Conservation (phyloP, 257 asterid species). For the Petunia secreta region DNA sequence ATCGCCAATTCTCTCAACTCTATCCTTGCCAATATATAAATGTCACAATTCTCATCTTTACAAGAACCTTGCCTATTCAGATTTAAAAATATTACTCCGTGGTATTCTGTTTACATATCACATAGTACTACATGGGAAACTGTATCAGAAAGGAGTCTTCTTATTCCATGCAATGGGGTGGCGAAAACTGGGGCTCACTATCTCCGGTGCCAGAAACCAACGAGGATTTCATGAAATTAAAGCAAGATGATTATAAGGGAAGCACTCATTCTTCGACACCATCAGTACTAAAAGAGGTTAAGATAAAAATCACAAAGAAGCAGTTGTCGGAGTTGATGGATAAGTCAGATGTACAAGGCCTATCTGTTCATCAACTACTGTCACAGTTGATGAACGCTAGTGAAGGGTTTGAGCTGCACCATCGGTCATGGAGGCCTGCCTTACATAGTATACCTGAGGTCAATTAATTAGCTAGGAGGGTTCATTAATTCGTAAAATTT, state of each 20-base stretch:
- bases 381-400: slow-evolving; percentile 35
- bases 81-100: neutral
- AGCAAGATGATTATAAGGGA: neutral
- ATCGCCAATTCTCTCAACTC: neutral
- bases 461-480: neutral
- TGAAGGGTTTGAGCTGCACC: slow-evolving; percentile 32
- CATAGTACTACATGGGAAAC: slow-evolving; percentile 53
- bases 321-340: slow-evolving; percentile 51
- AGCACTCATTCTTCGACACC: neutral
- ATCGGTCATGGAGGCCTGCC: slow-evolving; percentile 50
- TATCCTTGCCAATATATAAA: neutral
- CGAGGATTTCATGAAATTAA: neutral
- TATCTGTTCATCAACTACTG: slow-evolving; percentile 46
- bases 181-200: slow-evolving; percentile 68
- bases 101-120: neutral
- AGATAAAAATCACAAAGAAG: slow-evolving; percentile 60
- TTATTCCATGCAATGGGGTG: slow-evolving; percentile 56
- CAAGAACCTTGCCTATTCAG: neutral
- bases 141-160: slow-evolving; percentile 53
- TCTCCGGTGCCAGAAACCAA: slow-evolving; percentile 24
- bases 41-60: neutral
- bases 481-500: neutral
- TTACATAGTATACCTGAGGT: slow-evolving; percentile 61
- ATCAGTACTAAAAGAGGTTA: slow-evolving; percentile 43
- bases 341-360: slow-evolving; percentile 38